These are phyloP conservation scores for Cladosporium austrohemisphaericum DNA, from an alignment of 2,329 filamentous ascomycete species.

Conservation along the genomic window DNA sequence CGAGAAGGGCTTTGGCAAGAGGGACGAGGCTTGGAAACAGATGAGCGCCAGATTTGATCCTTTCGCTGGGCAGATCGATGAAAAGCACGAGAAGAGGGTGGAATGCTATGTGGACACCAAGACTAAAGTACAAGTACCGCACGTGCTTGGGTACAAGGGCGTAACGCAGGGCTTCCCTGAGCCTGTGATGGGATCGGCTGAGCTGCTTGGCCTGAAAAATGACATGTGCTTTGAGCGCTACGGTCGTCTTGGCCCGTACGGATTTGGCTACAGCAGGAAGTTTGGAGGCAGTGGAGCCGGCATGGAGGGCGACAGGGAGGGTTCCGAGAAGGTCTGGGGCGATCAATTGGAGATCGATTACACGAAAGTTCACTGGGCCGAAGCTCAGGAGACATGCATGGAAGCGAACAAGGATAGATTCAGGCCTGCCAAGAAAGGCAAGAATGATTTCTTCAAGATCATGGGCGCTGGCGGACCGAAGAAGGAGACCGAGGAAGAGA, in stretches of 20 bases:
- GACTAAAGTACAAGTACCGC: slow-evolving; percentile 63
- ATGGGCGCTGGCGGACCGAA: slow-evolving; percentile 34
- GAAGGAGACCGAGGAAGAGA: slow-evolving; percentile 23
- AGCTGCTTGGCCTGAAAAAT: slow-evolving; percentile 71
- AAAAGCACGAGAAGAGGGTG: slow-evolving; percentile 51
- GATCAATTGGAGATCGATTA: slow-evolving; percentile 71
- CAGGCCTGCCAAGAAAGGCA: slow-evolving; percentile 35
- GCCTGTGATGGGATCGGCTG: slow-evolving; percentile 80
- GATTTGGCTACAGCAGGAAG: slow-evolving; percentile 75
- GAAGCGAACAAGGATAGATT: slow-evolving; percentile 69
- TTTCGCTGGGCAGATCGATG: slow-evolving; percentile 51
- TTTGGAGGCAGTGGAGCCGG: slow-evolving; percentile 81
- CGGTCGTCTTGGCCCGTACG: slow-evolving; percentile 83
- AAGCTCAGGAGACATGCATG: slow-evolving; percentile 71
- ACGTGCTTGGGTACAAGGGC: slow-evolving; percentile 70
- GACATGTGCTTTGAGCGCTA: slow-evolving; percentile 93
- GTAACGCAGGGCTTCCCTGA: slow-evolving; percentile 81
- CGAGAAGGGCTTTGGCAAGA: slow-evolving; percentile 31
- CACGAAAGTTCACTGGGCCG: slow-evolving; percentile 71
- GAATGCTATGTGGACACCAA: slow-evolving; percentile 76
- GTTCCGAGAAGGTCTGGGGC: slow-evolving; percentile 74
- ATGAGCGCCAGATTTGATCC: slow-evolving; percentile 55
- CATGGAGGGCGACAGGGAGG: slow-evolving; percentile 77
- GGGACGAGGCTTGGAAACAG: slow-evolving; percentile 19
- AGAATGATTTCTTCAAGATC: slow-evolving; percentile 39